These are phyloP conservation scores for Cucurbitaria berberidis DNA, from an alignment of 2,329 filamentous ascomycete species.

Conservation along the genomic window DNA sequence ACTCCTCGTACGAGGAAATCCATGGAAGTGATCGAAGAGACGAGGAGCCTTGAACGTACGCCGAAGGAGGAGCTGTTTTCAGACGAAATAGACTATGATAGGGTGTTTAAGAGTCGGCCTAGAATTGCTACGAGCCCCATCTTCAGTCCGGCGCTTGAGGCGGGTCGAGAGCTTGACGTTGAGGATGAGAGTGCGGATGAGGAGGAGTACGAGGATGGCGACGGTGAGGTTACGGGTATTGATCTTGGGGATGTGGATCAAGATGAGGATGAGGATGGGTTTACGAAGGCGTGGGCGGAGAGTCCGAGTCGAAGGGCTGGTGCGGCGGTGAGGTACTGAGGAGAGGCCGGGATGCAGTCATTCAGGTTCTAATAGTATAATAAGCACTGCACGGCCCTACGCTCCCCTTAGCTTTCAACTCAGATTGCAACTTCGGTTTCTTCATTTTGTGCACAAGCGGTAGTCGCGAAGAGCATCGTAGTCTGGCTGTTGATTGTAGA, in stretches of 20 bases:
- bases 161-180: conserved; percentile 6
- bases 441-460: no score
- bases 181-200: conserved; percentile 14
- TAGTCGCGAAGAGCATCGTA: no score
- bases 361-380: no score
- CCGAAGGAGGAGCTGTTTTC: conserved; percentile 73
- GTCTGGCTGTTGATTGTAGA: no score
- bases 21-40: conserved; percentile 30
- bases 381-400: no score
- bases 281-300: conserved; percentile 35
- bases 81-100: conserved; percentile 75
- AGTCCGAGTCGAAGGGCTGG: conserved; percentile 37
- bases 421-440: no score
- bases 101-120: conserved; percentile 84
- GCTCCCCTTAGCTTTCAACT: no score
- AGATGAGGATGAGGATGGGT: conserved; percentile 33
- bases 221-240: conserved; percentile 31
- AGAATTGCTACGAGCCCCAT: conserved; percentile 78
- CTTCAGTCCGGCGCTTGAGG: conserved; percentile 29
- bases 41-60: conserved; percentile 46
- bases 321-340: conserved; percentile 2
- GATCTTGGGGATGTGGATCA: conserved; percentile 36
- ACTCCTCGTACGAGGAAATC: conserved; percentile 53
- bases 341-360: not conserved
- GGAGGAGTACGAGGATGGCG: conserved; percentile 28